Percentiles rank a stretch among this genome's conserved stretches.
These are phyloP conservation scores for Tinospora cordifolia DNA, from an alignment of 164 flowering plant species.

Conservation along the genomic window DNA sequence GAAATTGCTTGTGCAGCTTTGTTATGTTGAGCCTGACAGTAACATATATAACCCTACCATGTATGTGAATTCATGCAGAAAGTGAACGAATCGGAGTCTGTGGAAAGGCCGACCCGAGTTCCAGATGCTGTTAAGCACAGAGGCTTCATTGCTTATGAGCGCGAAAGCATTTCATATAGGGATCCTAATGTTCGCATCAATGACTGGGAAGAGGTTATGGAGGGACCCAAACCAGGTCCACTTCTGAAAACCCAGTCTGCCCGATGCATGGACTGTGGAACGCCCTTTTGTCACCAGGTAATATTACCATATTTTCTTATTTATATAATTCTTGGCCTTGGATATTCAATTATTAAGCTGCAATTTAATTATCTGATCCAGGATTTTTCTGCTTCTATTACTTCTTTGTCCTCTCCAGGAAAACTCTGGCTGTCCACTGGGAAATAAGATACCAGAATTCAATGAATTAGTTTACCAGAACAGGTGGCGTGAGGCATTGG, in stretches of 20 bases:
- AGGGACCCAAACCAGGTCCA: conserved; percentile 60
- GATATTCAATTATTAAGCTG: neutral
- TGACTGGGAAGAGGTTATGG: conserved; percentile 94
- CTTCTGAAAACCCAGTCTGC: conserved; percentile 91
- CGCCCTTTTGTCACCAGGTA: conserved; percentile 99
- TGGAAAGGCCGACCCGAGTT: conserved; percentile 59
- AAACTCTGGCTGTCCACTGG: conserved; percentile 95
- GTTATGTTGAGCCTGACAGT: neutral
- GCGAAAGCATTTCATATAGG: conserved; percentile 77
- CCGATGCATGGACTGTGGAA: conserved; percentile 99
- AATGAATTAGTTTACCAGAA: conserved; percentile 95
- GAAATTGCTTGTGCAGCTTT: too few relatives aligned
- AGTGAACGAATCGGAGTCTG: conserved; percentile 27
- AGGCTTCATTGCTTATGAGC: conserved; percentile 86
- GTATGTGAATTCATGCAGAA: conserved; percentile 21
- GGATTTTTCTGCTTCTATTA: neutral
- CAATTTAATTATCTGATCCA: neutral
- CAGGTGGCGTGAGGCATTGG: conserved; percentile 97
- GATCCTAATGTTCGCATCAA: conserved; percentile 71
- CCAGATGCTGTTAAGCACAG: conserved; percentile 75
- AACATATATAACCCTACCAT: neutral
- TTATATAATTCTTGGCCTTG: neutral
- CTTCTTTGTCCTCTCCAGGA: conserved; percentile 42
- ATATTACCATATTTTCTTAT: neutral
- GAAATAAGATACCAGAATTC: conserved; percentile 98